Conservation (phyloP, 768 basidiomycete genomes). For the Boletus bicolor region DNA sequence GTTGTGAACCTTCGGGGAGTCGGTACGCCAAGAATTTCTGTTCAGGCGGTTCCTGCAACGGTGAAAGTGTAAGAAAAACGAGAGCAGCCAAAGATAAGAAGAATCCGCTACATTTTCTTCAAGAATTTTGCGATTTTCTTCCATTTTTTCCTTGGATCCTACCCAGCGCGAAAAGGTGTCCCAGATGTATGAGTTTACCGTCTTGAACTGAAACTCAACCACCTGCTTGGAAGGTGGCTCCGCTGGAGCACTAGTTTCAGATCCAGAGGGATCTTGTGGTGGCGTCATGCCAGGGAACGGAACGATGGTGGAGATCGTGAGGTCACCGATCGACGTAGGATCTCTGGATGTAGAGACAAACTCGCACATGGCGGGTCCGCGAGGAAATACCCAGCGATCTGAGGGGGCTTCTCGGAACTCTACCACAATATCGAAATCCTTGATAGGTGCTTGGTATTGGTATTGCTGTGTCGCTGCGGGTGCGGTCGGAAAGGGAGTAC, state of each 20-base stretch:
- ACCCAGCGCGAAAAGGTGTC: constrained; percentile 61
- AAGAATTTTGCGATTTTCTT: constrained; percentile 45
- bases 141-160: constrained; percentile 52
- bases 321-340: constrained; percentile 25
- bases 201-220: constrained; percentile 47
- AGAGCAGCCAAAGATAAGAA: not conserved
- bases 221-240: constrained; percentile 30
- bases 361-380: constrained; percentile 53
- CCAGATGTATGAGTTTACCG: constrained; percentile 48
- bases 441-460: constrained; percentile 35
- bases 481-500: constrained; percentile 13
- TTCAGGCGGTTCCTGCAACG: constrained; percentile 39
- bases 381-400: constrained; percentile 69
- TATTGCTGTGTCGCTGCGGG: constrained; percentile 17
- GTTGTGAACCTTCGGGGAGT: constrained; percentile 51
- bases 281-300: constrained; percentile 38
- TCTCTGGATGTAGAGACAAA: constrained; percentile 24
- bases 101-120: constrained; percentile 40
- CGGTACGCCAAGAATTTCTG: constrained; percentile 56
- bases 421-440: constrained; percentile 69
- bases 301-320: constrained; percentile 43
- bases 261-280: constrained; percentile 7
- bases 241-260: constrained; percentile 8
- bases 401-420: constrained; percentile 62
- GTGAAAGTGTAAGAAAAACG: not conserved